These are phyloP conservation scores for Alternaria consortialis DNA, from an alignment of 2,329 filamentous ascomycete species.

Conservation along the genomic window DNA sequence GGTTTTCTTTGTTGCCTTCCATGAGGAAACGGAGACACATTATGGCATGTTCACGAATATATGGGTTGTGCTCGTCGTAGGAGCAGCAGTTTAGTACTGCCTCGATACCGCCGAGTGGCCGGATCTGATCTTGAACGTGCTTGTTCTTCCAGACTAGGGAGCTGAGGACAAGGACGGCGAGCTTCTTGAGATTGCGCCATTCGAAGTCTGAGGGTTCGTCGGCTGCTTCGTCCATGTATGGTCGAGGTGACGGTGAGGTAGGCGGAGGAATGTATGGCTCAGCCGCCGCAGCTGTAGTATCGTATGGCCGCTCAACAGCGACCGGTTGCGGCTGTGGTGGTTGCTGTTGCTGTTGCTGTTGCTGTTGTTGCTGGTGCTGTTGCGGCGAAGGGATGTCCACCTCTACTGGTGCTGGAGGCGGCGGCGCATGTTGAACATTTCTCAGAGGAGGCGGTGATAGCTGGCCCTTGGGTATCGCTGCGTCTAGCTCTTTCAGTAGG, in stretches of 20 bases:
- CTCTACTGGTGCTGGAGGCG: conserved; percentile 42
- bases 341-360: conserved; percentile 45
- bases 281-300: conserved; percentile 57
- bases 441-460: conserved; percentile 67
- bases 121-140: conserved; percentile 86
- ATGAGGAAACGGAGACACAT: conserved; percentile 66
- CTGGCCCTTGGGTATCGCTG: conserved; percentile 76
- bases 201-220: conserved; percentile 73
- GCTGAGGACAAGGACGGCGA: conserved; percentile 89
- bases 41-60: conserved; percentile 81
- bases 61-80: conserved; percentile 93
- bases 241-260: conserved; percentile 51
- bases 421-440: conserved; percentile 40
- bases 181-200: conserved; percentile 87
- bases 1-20: conserved; percentile 77
- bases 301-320: conserved; percentile 73
- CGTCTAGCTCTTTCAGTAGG: conserved; percentile 85
- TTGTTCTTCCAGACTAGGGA: conserved; percentile 88
- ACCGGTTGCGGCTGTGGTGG: conserved; percentile 49
- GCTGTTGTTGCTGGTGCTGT: conserved; percentile 14
- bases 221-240: conserved; percentile 56
- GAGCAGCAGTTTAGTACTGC: conserved; percentile 87
- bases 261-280: conserved; percentile 54
- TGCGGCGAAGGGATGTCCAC: conserved; percentile 19
- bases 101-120: conserved; percentile 84